phyloP scores from a whole-genome alignment of 805 yeast genomes.

The Jamesozyma piceae region DNA sequence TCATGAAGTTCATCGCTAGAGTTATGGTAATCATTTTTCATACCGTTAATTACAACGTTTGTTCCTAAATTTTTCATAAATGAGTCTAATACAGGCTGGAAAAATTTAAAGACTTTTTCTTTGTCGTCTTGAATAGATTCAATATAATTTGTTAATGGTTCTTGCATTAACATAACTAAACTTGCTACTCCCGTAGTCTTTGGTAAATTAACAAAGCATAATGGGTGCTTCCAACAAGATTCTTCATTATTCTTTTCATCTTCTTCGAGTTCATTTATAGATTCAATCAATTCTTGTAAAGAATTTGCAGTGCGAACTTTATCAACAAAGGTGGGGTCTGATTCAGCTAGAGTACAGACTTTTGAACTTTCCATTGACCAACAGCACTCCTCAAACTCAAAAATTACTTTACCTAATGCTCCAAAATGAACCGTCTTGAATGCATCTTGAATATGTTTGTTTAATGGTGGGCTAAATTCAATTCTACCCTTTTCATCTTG shows the following conservation, averaged over 20 bases:
- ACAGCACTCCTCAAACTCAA: constrained; percentile 54
- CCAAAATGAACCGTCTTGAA: constrained; percentile 50
- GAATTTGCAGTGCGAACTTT: constrained; percentile 14
- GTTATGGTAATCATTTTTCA: background rate
- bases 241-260: background rate
- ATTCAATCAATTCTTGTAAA: constrained; percentile 11
- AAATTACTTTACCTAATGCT: constrained; percentile 59
- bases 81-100: constrained; percentile 40
- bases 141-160: constrained; percentile 57
- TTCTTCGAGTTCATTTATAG: constrained; percentile 4
- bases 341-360: constrained; percentile 36
- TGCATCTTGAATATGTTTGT: constrained; percentile 35
- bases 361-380: constrained; percentile 52
- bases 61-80: constrained; percentile 12
- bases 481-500: constrained; percentile 35
- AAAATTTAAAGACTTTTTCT: constrained; percentile 44
- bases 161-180: constrained; percentile 59
- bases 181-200: constrained; percentile 41
- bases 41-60: constrained; percentile 7
- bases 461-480: constrained; percentile 48
- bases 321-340: constrained; percentile 10
- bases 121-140: constrained; percentile 44
- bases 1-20: background rate
- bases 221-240: constrained; percentile 50
- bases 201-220: constrained; percentile 51